A percentile compares a stretch with the other conserved stretches of the same genome.
Evolutionary conservation across 352 stramenopile genomes (phyloP).

Genomic region (Pythium dissimile): DNA sequence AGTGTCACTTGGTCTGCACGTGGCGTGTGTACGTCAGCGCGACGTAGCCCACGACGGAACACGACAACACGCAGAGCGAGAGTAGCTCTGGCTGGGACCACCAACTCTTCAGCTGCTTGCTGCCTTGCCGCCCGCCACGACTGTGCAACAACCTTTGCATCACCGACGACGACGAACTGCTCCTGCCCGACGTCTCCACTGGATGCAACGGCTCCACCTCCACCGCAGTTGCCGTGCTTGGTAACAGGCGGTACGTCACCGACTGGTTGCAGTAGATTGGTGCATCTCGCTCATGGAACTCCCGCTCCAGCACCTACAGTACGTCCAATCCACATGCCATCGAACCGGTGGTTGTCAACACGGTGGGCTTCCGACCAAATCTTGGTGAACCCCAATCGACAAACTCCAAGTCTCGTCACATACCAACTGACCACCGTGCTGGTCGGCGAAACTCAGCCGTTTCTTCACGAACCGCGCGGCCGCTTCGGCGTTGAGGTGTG

Average conservation of each 20-base stretch:
- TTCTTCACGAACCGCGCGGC: constrained; percentile 47
- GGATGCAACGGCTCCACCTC: too few species aligned
- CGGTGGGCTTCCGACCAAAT: too few species aligned
- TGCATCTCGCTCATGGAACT: constrained; percentile 42
- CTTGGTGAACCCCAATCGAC: not conserved
- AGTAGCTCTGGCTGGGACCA: constrained; percentile 44
- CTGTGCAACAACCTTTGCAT: constrained; percentile 28
- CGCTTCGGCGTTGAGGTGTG: constrained; percentile 18
- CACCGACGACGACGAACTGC: constrained; percentile 9
- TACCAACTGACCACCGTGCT: constrained; percentile 48
- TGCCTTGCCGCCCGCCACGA: constrained; percentile 7
- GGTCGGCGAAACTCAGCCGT: constrained; percentile 54
- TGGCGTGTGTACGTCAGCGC: constrained; percentile 26
- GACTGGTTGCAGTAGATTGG: constrained; percentile 39
- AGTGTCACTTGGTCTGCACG: constrained; percentile 19
- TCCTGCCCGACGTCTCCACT: too few species aligned
- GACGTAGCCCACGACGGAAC: constrained; percentile 39
- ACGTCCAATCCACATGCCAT: too few species aligned
- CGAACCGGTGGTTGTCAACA: too few species aligned
- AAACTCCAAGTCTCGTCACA: not conserved
- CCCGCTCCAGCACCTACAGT: constrained; percentile 28
- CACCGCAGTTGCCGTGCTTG: too few species aligned
- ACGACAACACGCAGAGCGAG: constrained; percentile 56
- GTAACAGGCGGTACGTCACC: constrained; percentile 23
- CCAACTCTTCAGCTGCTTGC: constrained; percentile 30